Conservation (phyloP, 768 basidiomycete species). For the Mycena olivaceomarginata region DNA sequence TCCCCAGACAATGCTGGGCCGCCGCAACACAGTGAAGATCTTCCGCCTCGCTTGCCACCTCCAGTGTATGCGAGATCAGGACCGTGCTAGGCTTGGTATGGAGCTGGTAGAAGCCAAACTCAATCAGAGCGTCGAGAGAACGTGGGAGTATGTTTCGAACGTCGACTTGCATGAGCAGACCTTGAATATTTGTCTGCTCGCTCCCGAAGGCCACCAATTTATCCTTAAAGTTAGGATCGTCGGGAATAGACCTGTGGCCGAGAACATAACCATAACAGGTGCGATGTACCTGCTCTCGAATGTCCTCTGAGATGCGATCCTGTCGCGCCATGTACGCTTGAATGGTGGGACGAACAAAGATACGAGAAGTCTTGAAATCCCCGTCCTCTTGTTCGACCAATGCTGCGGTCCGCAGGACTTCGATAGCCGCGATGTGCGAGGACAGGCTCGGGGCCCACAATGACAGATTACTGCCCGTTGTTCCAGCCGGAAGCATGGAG, state of each 20-base stretch:
- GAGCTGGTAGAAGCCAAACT: constrained; percentile 43
- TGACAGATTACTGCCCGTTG: constrained; percentile 34
- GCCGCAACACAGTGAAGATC: not conserved
- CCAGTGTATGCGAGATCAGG: constrained; percentile 15
- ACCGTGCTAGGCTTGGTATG: constrained; percentile 39
- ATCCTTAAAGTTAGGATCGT: constrained; percentile 27
- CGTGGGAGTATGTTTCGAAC: constrained; percentile 3
- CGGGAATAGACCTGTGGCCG: constrained; percentile 31
- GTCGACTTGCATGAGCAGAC: constrained; percentile 41
- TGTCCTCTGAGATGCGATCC: constrained; percentile 23
- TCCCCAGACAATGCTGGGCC: constrained; percentile 20
- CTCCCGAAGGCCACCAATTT: constrained; percentile 9
- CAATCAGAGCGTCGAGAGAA: constrained; percentile 43
- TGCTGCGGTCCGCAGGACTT: constrained; percentile 23
- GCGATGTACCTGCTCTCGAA: constrained; percentile 35
- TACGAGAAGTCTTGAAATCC: constrained; percentile 14
- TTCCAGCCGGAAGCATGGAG: constrained; percentile 34
- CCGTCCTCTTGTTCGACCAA: constrained; percentile 22
- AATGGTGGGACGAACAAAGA: constrained; percentile 47
- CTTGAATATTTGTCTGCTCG: constrained; percentile 37
- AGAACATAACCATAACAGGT: constrained; percentile 42
- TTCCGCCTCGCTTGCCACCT: not conserved
- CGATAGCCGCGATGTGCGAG: constrained; percentile 20
- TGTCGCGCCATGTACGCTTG: constrained; percentile 43
- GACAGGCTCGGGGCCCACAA: constrained; percentile 31